These are phyloP conservation scores for Sinapis alba DNA, from an alignment of 441 rosid genomes.

Conservation along the genomic window DNA sequence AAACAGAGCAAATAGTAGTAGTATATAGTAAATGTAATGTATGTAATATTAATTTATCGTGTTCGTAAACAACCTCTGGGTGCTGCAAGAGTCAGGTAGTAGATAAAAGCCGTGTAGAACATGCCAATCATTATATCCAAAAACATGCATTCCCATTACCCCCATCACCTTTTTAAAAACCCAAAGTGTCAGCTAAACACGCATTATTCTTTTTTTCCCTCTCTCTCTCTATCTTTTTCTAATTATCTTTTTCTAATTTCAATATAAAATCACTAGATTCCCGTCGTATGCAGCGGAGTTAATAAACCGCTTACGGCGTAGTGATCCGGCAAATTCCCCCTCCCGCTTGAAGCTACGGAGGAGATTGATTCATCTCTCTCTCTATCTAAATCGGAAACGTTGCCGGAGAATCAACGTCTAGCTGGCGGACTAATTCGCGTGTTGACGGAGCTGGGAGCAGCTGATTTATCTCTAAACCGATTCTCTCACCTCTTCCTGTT, in stretches of 20 bases:
- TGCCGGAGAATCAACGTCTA: constrained; percentile 4
- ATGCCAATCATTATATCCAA: background rate
- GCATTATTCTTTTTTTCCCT: background rate
- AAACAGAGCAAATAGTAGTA: background rate
- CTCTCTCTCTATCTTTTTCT: background rate
- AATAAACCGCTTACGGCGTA: constrained; percentile 24
- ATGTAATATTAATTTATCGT: background rate
- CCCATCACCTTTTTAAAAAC: background rate
- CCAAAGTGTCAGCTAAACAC: constrained; percentile 10
- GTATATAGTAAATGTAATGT: background rate
- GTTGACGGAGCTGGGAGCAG: constrained; percentile 30
- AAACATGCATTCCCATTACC: background rate
- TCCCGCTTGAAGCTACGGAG: constrained; percentile 29
- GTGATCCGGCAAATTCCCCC: constrained; percentile 24
- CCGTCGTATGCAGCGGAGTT: constrained; percentile 21
- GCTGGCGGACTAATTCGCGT: constrained; percentile 5
- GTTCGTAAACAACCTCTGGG: constrained; percentile 15
- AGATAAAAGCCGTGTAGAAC: constrained; percentile 2
- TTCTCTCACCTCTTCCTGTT: background rate
- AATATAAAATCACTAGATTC: constrained; percentile 17
- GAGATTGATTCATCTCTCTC: background rate
- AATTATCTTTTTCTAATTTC: background rate
- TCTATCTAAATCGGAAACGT: background rate
- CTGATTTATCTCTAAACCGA: constrained; percentile 17
- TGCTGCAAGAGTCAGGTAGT: constrained; percentile 22